Base-by-base conservation (phyloP, 176 grass and related monocot genomes). In the Oryza nivara region DNA sequence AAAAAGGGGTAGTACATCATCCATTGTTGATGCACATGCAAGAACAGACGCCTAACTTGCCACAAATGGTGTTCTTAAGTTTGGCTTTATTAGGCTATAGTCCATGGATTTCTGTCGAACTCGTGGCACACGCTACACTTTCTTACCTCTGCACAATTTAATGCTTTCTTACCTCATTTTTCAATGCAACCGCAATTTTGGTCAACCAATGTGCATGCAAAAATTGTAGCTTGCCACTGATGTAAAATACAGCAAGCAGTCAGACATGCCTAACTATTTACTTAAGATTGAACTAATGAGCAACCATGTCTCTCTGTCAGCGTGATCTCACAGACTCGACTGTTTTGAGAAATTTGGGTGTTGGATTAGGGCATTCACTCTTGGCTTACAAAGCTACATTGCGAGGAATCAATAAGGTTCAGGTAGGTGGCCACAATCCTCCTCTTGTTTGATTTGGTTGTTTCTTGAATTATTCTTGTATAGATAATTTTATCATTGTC, bases 261-360 rank as follows among this genome's bases (percentile, higher is more conserved):
- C 19, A 63, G 22, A 22, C 19, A 60, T 9, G 17, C 20, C 1
- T 63, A 63, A 63, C 58, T 10, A 22, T 36, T 61, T 61, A 61
- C n/a, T 63, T 63, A n/a, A 63, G n/a, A 63, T 22, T 63, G 58
- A 22, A 63, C 80, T 78, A 67, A 88, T 71, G 68, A 79, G 44
- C 7, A 3, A 38, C 74, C 80, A 74, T 83, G 22, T 56, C 76
- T 65, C 19, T 80, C 80, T 90, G 51, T 70, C 89, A 99, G 93
- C 91, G 91, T 73, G 96, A 99, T 84, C 90, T 99, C 67, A 96
- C 93, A 70, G 96, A 99, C 83, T 98, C 96, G 38, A 99, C 96
- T 78, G 91, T 96, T 74, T 82, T 99, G 74, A 92, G 96, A 90
- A 99, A 99, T 74, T 84, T 99, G 84, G 96, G 93, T 66, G 79